A percentile compares a stretch with the other conserved stretches of the same genome.
Evolutionary conservation across 768 basidiomycete species (phyloP).

Genomic region (Hypholoma fasciculare): DNA sequence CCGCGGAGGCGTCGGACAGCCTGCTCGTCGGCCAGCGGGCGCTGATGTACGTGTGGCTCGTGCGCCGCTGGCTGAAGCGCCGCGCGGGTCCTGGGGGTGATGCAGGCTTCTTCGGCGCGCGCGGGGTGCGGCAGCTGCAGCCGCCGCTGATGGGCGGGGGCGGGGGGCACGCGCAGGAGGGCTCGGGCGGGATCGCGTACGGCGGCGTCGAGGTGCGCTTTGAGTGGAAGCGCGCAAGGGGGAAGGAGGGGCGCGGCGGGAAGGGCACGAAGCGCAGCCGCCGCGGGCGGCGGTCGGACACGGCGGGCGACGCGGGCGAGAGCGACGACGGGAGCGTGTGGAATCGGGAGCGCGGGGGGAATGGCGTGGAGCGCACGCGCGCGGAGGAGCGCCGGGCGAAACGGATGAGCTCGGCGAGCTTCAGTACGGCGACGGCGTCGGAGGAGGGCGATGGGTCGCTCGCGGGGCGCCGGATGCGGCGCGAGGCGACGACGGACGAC

Average conservation of each 20-base stretch:
- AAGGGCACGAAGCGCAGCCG: constrained; percentile 22
- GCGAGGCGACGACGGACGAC: constrained; percentile 37
- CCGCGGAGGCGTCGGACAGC: constrained; percentile 17
- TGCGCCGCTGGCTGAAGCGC: constrained; percentile 74
- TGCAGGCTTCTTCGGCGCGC: constrained; percentile 29
- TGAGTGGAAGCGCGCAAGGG: constrained; percentile 71
- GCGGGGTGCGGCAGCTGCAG: constrained; percentile 3
- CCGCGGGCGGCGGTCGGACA: constrained; percentile 10
- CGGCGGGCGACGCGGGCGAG: constrained; percentile 13
- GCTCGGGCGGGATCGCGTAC: constrained; percentile 20
- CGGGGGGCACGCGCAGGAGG: constrained; percentile 19
- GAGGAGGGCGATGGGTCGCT: constrained; percentile 25
- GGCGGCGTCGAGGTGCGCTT: constrained; percentile 69
- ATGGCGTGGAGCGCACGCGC: constrained; percentile 18
- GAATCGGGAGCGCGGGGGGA: constrained; percentile 15
- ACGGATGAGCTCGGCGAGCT: constrained; percentile 37
- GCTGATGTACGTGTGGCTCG: constrained; percentile 73
- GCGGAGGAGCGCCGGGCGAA: constrained; percentile 22
- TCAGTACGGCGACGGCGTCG: constrained; percentile 29
- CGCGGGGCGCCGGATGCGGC: constrained; percentile 9
- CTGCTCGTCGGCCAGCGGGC: constrained; percentile 32
- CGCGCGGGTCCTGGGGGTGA: constrained; percentile 35
- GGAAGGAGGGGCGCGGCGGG: constrained; percentile 26
- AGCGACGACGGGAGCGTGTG: constrained; percentile 25
- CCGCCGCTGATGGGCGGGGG: background rate